Evolutionary conservation across 1,284 basidiomycete species (phyloP).

Genomic region (Ceratobasidium papillatum): DNA sequence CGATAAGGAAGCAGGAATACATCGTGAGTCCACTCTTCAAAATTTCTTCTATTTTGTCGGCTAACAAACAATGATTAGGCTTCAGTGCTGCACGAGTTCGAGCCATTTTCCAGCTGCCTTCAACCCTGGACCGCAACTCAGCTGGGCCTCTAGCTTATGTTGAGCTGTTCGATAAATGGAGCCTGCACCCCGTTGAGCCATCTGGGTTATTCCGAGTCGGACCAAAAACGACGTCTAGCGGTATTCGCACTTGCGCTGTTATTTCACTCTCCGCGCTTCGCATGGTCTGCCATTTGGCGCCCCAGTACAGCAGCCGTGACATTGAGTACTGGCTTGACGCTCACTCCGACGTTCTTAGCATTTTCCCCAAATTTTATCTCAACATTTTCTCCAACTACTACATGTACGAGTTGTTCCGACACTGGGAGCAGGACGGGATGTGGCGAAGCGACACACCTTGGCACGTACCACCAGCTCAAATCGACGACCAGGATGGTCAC

Average conservation of each 20-base stretch:
- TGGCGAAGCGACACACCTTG: too few relatives aligned
- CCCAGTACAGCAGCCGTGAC: background rate
- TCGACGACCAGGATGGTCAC: too few relatives aligned
- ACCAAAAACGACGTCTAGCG: background rate
- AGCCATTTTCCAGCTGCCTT: background rate
- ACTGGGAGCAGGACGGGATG: constrained; percentile 23
- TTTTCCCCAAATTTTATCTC: constrained; percentile 13
- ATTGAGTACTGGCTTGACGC: background rate
- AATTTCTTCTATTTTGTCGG: background rate
- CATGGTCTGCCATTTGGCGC: constrained; percentile 20
- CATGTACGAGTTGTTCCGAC: constrained; percentile 8
- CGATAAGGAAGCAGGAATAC: background rate
- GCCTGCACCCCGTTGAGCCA: background rate
- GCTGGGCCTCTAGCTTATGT: constrained; percentile 3
- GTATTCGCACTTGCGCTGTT: background rate
- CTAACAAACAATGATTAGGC: background rate
- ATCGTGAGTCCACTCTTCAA: background rate
- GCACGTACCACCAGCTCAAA: too few relatives aligned
- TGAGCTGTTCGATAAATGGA: constrained; percentile 11
- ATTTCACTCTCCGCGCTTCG: background rate
- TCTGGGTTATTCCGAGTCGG: background rate
- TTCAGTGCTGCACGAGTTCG: constrained; percentile 16
- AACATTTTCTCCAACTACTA: constrained; percentile 15
- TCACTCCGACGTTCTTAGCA: background rate
- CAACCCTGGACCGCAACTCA: background rate